These are phyloP conservation scores for Phytophthora lateralis DNA, from an alignment of 352 stramenopile genomes.

Conservation along the genomic window DNA sequence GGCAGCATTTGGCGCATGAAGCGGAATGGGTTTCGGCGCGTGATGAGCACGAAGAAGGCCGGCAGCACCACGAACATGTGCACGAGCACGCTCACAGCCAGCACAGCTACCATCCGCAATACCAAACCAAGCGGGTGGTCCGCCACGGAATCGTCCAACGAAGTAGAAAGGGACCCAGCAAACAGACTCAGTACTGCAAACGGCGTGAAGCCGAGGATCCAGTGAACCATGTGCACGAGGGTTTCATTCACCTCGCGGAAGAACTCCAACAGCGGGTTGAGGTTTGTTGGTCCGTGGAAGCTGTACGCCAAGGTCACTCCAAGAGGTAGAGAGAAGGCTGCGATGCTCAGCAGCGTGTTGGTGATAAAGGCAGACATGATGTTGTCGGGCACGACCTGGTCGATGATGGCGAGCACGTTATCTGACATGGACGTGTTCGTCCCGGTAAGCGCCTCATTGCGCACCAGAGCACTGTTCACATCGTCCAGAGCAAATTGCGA, in stretches of 20 bases:
- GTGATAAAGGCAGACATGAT: constrained; percentile 75
- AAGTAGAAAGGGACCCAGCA: constrained; percentile 59
- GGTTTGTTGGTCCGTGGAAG: constrained; percentile 69
- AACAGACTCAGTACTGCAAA: constrained; percentile 75
- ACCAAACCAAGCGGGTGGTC: constrained; percentile 49
- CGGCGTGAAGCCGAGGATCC: constrained; percentile 76
- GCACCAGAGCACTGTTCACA: constrained; percentile 58
- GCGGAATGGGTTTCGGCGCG: constrained; percentile 66
- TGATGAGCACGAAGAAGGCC: constrained; percentile 58
- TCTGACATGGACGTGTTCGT: constrained; percentile 56
- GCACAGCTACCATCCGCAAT: constrained; percentile 50
- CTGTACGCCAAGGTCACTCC: constrained; percentile 68
- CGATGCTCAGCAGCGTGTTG: constrained; percentile 70
- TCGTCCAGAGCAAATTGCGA: constrained; percentile 67
- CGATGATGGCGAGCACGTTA: constrained; percentile 66
- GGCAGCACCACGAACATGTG: constrained; percentile 76
- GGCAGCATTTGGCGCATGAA: constrained; percentile 77
- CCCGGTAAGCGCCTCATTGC: constrained; percentile 44
- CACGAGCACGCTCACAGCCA: constrained; percentile 48
- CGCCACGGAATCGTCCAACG: constrained; percentile 45
- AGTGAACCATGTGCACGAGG: constrained; percentile 77
- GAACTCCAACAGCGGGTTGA: constrained; percentile 84
- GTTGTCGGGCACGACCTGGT: constrained; percentile 71
- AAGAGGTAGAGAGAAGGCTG: constrained; percentile 70
- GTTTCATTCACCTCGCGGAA: constrained; percentile 80